A percentile compares a stretch with the other conserved stretches of the same genome.
Evolutionary conservation across 106 monocot species (phyloP).

Genomic region (Xerophyta viscosa): DNA sequence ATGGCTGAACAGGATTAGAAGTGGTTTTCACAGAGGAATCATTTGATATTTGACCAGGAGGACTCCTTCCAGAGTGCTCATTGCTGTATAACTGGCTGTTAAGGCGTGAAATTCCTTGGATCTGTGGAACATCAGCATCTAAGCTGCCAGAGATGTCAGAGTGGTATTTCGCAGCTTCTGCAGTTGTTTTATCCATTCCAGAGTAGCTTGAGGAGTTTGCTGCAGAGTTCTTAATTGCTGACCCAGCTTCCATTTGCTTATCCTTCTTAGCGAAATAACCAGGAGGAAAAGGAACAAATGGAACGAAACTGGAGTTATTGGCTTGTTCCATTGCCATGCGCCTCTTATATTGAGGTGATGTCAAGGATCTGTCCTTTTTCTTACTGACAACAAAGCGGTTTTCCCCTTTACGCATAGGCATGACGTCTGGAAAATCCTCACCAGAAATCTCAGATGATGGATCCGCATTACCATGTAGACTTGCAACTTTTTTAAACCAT

Average conservation of each 20-base stretch:
- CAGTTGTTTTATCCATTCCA: slow-evolving; percentile 1
- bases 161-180: slow-evolving; percentile 8
- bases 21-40: too few relatives aligned
- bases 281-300: slow-evolving; percentile 93
- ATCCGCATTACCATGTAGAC: slow-evolving; percentile 20
- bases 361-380: slow-evolving; percentile 71
- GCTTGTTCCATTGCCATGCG: slow-evolving; percentile 74
- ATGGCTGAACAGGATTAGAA: slow-evolving; percentile 1
- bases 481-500: slow-evolving; percentile 26
- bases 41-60: too few relatives aligned
- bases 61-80: slow-evolving; percentile 1
- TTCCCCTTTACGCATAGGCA: slow-evolving; percentile 89
- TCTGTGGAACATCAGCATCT: not conserved
- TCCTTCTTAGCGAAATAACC: slow-evolving; percentile 91
- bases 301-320: slow-evolving; percentile 63
- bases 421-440: slow-evolving; percentile 74
- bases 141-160: not conserved
- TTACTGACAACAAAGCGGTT: slow-evolving; percentile 72
- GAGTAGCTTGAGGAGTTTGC: slow-evolving; percentile 3
- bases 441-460: slow-evolving; percentile 12
- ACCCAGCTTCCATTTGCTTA: slow-evolving; percentile 26
- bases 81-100: not conserved
- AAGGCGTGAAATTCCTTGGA: not conserved
- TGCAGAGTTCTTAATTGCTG: slow-evolving; percentile 1
- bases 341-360: slow-evolving; percentile 72